Evolutionary conservation across 2,329 filamentous ascomycete genomes (phyloP).

Genomic region (Alternaria sp.): DNA sequence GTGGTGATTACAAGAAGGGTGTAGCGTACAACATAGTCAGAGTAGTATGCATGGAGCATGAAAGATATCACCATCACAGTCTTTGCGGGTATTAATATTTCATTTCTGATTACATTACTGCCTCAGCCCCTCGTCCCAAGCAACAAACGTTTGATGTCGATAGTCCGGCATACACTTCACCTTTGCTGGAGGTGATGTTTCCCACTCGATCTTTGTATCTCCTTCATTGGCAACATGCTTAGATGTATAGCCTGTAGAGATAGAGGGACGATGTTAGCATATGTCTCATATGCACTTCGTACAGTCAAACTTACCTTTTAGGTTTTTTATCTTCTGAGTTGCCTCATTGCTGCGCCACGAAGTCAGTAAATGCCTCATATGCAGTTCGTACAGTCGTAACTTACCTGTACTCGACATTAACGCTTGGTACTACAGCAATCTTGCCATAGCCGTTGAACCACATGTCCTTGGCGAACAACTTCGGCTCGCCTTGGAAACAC

Average conservation of each 20-base stretch:
- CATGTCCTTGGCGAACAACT: slow-evolving; percentile 64
- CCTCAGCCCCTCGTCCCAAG: slow-evolving; percentile 15
- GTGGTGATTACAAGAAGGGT: neutral
- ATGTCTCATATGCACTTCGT: neutral
- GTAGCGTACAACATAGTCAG: neutral
- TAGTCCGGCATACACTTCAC: slow-evolving; percentile 57
- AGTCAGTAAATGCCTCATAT: neutral
- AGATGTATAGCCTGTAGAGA: too few relatives aligned
- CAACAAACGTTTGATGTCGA: slow-evolving; percentile 17
- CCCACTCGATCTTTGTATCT: slow-evolving; percentile 52
- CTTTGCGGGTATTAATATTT: too few relatives aligned
- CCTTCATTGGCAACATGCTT: slow-evolving; percentile 37
- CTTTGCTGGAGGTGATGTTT: slow-evolving; percentile 51
- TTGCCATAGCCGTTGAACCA: slow-evolving; percentile 51
- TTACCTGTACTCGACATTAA: slow-evolving; percentile 41
- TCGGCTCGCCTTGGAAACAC: slow-evolving; percentile 62
- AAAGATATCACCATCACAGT: too few relatives aligned
- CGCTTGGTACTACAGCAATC: slow-evolving; percentile 62
- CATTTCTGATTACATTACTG: neutral
- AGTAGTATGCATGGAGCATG: neutral
- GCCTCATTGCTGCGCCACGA: too few relatives aligned
- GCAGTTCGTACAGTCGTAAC: neutral
- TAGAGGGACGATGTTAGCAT: too few relatives aligned
- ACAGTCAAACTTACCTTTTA: neutral
- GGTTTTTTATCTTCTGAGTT: too few relatives aligned